A percentile compares a stretch with the other conserved stretches of the same genome.
These are phyloP conservation scores for Melampsora americana DNA, from an alignment of 1,284 basidiomycete species.

Conservation along the genomic window DNA sequence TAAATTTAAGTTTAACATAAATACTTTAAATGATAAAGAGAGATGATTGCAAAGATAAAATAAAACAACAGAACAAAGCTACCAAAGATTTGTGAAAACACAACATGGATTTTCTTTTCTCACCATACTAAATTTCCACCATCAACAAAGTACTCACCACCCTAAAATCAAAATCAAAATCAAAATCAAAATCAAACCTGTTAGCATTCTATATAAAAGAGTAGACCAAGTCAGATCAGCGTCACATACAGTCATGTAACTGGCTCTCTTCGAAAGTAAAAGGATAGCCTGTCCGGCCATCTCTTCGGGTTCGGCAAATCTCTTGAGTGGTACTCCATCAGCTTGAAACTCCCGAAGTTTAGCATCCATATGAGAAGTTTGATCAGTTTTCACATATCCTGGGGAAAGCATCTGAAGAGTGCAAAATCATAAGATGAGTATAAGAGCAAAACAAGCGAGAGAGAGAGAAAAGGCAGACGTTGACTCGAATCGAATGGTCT, in stretches of 20 bases:
- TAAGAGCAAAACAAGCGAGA: slow-evolving; percentile 27
- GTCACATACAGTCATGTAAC: slow-evolving; percentile 39
- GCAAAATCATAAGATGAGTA: slow-evolving; percentile 16
- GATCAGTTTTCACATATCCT: slow-evolving; percentile 53
- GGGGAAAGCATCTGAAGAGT: slow-evolving; percentile 30
- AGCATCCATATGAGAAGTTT: slow-evolving; percentile 53
- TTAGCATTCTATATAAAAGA: too few relatives aligned
- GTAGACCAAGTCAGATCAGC: too few relatives aligned
- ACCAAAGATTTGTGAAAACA: not conserved
- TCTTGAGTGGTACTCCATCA: slow-evolving; percentile 50
- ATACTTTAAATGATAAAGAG: too few relatives aligned
- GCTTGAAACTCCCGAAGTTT: slow-evolving; percentile 54
- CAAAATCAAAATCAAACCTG: too few relatives aligned
- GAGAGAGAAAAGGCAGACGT: slow-evolving; percentile 49
- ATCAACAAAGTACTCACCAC: slow-evolving; percentile 40
- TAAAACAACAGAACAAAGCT: too few relatives aligned
- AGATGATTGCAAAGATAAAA: too few relatives aligned
- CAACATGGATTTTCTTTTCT: not conserved
- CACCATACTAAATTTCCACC: slow-evolving; percentile 42
- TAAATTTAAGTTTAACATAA: too few relatives aligned
- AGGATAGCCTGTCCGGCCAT: slow-evolving; percentile 53
- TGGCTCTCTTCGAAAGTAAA: slow-evolving; percentile 51
- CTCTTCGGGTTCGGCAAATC: slow-evolving; percentile 54
- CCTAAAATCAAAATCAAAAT: not conserved
- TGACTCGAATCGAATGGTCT: slow-evolving; percentile 53